Evolutionary conservation across 257 asterid species (phyloP).

Genomic region (Nicotiana noctiflora): DNA sequence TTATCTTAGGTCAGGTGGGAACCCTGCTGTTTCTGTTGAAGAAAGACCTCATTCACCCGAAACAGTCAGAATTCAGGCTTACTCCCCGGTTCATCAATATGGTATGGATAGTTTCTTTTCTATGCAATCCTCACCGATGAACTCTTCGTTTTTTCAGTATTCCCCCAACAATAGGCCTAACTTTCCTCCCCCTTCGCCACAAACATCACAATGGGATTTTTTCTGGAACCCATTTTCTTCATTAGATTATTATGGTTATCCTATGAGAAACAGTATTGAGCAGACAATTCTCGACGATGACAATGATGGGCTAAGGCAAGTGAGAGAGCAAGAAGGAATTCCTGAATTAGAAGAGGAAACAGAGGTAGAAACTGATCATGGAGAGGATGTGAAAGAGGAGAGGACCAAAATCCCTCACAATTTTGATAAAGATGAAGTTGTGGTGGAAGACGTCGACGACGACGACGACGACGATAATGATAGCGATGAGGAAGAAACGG

Average conservation of each 20-base stretch:
- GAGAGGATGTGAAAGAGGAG: conserved; percentile 30
- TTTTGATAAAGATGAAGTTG: conserved; percentile 47
- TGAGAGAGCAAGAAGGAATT: conserved; percentile 80
- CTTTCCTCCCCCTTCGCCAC: conserved; percentile 68
- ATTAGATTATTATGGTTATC: conserved; percentile 73
- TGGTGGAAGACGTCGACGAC: conserved; percentile 61
- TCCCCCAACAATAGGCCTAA: conserved; percentile 55
- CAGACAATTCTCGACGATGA: conserved; percentile 53
- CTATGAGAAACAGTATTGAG: conserved; percentile 42
- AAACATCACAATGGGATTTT: conserved; percentile 88
- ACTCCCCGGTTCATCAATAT: conserved; percentile 56
- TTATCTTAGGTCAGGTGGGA: conserved; percentile 64
- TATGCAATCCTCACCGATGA: conserved; percentile 52
- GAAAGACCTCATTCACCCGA: conserved; percentile 82
- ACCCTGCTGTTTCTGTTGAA: conserved; percentile 64
- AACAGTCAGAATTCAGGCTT: conserved; percentile 54
- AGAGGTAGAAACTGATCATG: conserved; percentile 50
- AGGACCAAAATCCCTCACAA: conserved; percentile 20
- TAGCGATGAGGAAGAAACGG: conserved; percentile 25
- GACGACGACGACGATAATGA: conserved; percentile 29
- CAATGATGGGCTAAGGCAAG: conserved; percentile 60
- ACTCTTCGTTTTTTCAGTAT: conserved; percentile 47
- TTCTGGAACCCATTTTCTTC: conserved; percentile 97
- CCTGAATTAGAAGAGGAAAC: conserved; percentile 93
- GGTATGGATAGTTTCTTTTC: conserved; percentile 70